These are phyloP conservation scores for Vinca minor DNA, from an alignment of 257 asterid genomes.

Conservation along the genomic window DNA sequence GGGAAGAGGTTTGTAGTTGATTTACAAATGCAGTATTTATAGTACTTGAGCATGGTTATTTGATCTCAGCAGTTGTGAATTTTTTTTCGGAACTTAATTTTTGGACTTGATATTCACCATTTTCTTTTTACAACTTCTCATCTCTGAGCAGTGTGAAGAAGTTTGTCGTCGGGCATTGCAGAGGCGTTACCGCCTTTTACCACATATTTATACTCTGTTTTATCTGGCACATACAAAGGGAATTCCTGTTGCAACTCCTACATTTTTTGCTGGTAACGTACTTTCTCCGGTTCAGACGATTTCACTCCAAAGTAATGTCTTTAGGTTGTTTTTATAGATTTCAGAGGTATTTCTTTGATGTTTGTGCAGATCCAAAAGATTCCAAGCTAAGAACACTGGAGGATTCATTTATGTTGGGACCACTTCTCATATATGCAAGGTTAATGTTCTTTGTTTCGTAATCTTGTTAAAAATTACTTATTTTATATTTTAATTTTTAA, in stretches of 20 bases:
- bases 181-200: slow-evolving; percentile 82
- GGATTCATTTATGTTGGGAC: slow-evolving; percentile 81
- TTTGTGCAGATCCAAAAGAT: slow-evolving; percentile 66
- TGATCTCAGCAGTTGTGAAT: neutral
- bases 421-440: slow-evolving; percentile 85
- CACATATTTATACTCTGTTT: slow-evolving; percentile 86
- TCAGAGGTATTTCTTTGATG: slow-evolving; percentile 9
- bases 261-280: slow-evolving; percentile 66
- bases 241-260: slow-evolving; percentile 75
- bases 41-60: neutral
- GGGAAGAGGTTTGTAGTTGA: slow-evolving; percentile 66
- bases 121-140: slow-evolving; percentile 7
- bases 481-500: too few species aligned
- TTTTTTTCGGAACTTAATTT: neutral
- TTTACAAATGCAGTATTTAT: neutral
- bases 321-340: neutral
- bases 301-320: neutral
- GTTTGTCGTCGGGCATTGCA: slow-evolving; percentile 87
- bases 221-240: slow-evolving; percentile 80
- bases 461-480: too few species aligned
- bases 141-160: slow-evolving; percentile 64
- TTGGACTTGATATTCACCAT: neutral
- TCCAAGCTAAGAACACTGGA: slow-evolving; percentile 69
- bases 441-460: slow-evolving; percentile 14
- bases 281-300: neutral